These are phyloP conservation scores for Nematodospora valgi DNA, from an alignment of 805 yeast genomes.

Conservation along the genomic window DNA sequence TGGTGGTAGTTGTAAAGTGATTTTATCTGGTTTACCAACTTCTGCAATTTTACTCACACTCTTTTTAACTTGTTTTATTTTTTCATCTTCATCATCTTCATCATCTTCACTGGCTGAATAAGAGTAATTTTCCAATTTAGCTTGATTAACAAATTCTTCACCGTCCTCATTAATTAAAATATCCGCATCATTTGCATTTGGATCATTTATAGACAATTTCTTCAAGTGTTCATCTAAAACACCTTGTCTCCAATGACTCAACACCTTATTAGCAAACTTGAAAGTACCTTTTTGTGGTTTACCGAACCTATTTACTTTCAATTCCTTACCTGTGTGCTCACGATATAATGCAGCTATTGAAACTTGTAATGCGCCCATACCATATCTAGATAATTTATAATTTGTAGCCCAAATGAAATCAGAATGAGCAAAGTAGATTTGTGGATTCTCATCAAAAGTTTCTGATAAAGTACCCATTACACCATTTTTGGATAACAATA, in stretches of 20 bases:
- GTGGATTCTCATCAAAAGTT: slow-evolving; percentile 74
- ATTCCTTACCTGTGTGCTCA: slow-evolving; percentile 79
- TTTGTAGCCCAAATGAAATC: slow-evolving; percentile 94
- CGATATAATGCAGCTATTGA: slow-evolving; percentile 81
- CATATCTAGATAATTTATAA: slow-evolving; percentile 76
- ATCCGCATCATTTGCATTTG: slow-evolving; percentile 40
- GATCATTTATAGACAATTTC: slow-evolving; percentile 42
- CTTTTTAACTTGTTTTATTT: slow-evolving; percentile 8
- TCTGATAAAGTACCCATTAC: slow-evolving; percentile 78
- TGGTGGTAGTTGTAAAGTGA: slow-evolving; percentile 64
- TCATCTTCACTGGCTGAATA: slow-evolving; percentile 28
- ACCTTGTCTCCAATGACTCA: slow-evolving; percentile 74
- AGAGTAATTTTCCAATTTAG: slow-evolving; percentile 35
- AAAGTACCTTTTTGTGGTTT: slow-evolving; percentile 89
- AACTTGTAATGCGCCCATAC: slow-evolving; percentile 93
- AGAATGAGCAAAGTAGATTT: slow-evolving; percentile 83
- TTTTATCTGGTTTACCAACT: slow-evolving; percentile 31
- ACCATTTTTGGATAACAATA: slow-evolving; percentile 73
- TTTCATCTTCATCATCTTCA: slow-evolving; percentile 13
- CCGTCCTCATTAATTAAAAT: slow-evolving; percentile 42
- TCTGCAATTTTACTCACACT: slow-evolving; percentile 28
- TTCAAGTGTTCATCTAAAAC: slow-evolving; percentile 72
- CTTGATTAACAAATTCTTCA: slow-evolving; percentile 42
- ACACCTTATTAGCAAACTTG: slow-evolving; percentile 74
- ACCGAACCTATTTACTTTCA: slow-evolving; percentile 80